A percentile compares a stretch with the other conserved stretches of the same genome.
Conservation (phyloP, 352 stramenopile genomes). For the Phytophthora niederhauseri region DNA sequence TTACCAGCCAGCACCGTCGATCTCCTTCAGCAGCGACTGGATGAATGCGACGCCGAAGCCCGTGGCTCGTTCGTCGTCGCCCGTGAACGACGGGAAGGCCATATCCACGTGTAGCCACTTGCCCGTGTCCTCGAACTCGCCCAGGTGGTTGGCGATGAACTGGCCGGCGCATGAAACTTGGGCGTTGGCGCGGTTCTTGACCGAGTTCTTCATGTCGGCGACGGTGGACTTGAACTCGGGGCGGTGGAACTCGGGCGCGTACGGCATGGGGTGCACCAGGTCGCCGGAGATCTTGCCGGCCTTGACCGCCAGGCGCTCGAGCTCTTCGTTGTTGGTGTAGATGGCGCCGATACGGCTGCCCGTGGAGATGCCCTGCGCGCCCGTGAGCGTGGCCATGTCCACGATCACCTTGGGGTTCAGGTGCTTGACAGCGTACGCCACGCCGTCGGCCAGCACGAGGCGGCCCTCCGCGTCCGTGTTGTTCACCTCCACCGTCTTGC, state of each 20-base stretch:
- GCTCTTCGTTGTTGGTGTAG: slow-evolving; percentile 90
- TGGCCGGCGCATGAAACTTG: slow-evolving; percentile 94
- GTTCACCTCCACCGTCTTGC: slow-evolving; percentile 98
- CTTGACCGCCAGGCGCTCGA: slow-evolving; percentile 84
- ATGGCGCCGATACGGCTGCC: slow-evolving; percentile 93
- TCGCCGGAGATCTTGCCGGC: slow-evolving; percentile 91
- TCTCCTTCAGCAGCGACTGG: slow-evolving; percentile 70
- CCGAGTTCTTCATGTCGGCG: slow-evolving; percentile 98
- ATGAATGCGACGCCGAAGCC: slow-evolving; percentile 95
- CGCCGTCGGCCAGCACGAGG: slow-evolving; percentile 94
- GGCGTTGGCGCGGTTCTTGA: slow-evolving; percentile 93
- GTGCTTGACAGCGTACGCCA: slow-evolving; percentile 94
- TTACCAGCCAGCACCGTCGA: slow-evolving; percentile 57
- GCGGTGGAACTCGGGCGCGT: slow-evolving; percentile 93
- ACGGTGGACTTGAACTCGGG: slow-evolving; percentile 93
- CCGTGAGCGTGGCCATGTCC: slow-evolving; percentile 97
- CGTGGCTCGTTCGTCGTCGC: slow-evolving; percentile 86
- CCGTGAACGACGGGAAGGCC: slow-evolving; percentile 85
- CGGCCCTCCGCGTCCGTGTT: slow-evolving; percentile 97
- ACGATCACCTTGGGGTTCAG: slow-evolving; percentile 91
- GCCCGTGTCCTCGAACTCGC: slow-evolving; percentile 77
- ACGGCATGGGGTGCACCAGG: slow-evolving; percentile 93
- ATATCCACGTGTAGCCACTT: slow-evolving; percentile 97
- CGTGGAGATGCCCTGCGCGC: slow-evolving; percentile 93
- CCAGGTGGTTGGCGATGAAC: slow-evolving; percentile 96